Conservation (phyloP, 2,329 filamentous ascomycete genomes). For the Fusarium sp. region DNA sequence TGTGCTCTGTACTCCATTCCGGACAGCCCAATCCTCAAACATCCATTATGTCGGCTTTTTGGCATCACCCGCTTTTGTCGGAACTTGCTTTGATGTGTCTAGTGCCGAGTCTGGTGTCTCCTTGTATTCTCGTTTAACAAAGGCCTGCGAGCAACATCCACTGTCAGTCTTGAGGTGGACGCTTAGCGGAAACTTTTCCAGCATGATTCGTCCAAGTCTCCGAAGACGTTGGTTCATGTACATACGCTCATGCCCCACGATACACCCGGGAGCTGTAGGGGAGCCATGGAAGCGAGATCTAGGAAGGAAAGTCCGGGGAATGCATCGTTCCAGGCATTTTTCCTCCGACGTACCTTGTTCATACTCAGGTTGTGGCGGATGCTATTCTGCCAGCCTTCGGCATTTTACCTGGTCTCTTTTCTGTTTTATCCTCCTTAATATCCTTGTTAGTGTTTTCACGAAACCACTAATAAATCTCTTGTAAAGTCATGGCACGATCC, state of each 20-base stretch:
- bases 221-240: slow-evolving; percentile 27
- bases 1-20: slow-evolving; percentile 85
- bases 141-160: slow-evolving; percentile 53
- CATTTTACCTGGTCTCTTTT: slow-evolving; percentile 39
- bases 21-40: slow-evolving; percentile 78
- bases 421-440: slow-evolving; percentile 69
- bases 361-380: slow-evolving; percentile 97
- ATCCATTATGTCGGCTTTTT: slow-evolving; percentile 84
- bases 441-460: slow-evolving; percentile 84
- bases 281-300: slow-evolving; percentile 23
- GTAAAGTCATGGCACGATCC: slow-evolving; percentile 79
- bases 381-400: slow-evolving; percentile 92
- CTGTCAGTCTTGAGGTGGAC: slow-evolving; percentile 28
- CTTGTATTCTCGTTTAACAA: slow-evolving; percentile 58
- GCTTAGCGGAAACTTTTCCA: not conserved
- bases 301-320: slow-evolving; percentile 29
- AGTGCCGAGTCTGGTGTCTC: slow-evolving; percentile 47
- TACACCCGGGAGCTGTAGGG: slow-evolving; percentile 16
- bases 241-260: slow-evolving; percentile 22
- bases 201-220: slow-evolving; percentile 9
- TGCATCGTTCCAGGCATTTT: slow-evolving; percentile 7
- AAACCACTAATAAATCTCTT: slow-evolving; percentile 95
- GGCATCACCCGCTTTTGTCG: slow-evolving; percentile 54
- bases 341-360: slow-evolving; percentile 78
- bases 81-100: slow-evolving; percentile 15